Evolutionary conservation across 2,329 filamentous ascomycete species (phyloP).

Genomic region (Penicillium palitans): DNA sequence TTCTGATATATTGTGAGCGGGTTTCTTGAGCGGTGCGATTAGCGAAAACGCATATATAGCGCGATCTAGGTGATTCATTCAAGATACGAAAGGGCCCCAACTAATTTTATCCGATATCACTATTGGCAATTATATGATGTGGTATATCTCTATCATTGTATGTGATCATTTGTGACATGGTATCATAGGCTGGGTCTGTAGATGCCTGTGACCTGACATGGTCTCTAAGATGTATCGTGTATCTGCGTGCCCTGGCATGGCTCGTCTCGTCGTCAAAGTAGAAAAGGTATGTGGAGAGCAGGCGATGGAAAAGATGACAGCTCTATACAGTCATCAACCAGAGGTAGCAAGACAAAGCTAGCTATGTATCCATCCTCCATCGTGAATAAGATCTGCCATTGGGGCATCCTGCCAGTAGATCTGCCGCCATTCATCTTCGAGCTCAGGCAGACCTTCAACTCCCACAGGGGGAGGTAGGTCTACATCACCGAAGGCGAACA

Average conservation of each 20-base stretch:
- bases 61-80: background rate
- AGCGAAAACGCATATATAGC: background rate
- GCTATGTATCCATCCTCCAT: conserved; percentile 42
- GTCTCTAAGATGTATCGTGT: conserved; percentile 1
- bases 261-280: conserved; percentile 24
- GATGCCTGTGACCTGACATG: conserved; percentile 8
- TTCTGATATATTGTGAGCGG: background rate
- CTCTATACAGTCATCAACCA: conserved; percentile 1
- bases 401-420: conserved; percentile 47
- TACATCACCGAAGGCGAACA: conserved; percentile 43
- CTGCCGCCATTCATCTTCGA: conserved; percentile 49
- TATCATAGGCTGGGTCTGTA: conserved; percentile 18
- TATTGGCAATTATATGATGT: conserved; percentile 19
- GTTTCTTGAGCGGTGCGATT: background rate
- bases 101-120: background rate
- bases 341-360: conserved; percentile 9
- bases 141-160: conserved; percentile 25
- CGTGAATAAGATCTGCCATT: conserved; percentile 44
- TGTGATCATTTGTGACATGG: conserved; percentile 23
- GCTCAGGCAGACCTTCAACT: conserved; percentile 41
- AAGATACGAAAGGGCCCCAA: background rate
- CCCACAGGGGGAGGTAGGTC: conserved; percentile 40
- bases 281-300: background rate
- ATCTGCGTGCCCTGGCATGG: conserved; percentile 22
- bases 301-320: background rate